These are phyloP conservation scores for Tulasnella sp. DNA, from an alignment of 768 basidiomycete genomes.

Conservation along the genomic window DNA sequence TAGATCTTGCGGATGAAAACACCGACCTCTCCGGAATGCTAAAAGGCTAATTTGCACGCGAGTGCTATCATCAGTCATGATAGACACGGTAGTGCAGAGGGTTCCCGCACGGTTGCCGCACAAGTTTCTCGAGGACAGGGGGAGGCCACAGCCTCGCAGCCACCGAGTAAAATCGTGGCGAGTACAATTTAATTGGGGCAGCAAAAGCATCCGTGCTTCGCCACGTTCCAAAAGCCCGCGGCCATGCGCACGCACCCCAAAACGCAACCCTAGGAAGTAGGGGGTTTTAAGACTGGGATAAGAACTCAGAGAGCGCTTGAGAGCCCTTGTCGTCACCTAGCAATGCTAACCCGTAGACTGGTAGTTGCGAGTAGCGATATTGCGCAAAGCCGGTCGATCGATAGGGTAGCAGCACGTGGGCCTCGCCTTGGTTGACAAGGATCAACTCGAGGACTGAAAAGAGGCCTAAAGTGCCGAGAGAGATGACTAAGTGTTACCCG, in stretches of 20 bases:
- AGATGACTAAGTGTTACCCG: not conserved
- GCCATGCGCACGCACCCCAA: not conserved
- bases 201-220: not conserved
- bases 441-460: not conserved
- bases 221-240: not conserved
- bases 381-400: not conserved
- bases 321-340: not conserved
- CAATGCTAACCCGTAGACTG: not conserved
- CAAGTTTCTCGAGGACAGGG: not conserved
- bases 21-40: not conserved
- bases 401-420: not conserved
- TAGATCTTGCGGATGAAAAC: not conserved
- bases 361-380: not conserved
- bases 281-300: not conserved
- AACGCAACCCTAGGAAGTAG: not conserved
- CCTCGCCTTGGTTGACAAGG: not conserved
- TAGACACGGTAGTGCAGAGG: not conserved
- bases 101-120: not conserved
- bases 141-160: not conserved
- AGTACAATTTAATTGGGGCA: not conserved
- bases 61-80: not conserved
- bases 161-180: not conserved
- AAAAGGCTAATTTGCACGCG: conserved; percentile 5
- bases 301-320: not conserved
- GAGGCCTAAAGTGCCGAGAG: not conserved